phyloP scores from a whole-genome alignment of 148 eudicot species.

The Nepenthes mirabilis region DNA sequence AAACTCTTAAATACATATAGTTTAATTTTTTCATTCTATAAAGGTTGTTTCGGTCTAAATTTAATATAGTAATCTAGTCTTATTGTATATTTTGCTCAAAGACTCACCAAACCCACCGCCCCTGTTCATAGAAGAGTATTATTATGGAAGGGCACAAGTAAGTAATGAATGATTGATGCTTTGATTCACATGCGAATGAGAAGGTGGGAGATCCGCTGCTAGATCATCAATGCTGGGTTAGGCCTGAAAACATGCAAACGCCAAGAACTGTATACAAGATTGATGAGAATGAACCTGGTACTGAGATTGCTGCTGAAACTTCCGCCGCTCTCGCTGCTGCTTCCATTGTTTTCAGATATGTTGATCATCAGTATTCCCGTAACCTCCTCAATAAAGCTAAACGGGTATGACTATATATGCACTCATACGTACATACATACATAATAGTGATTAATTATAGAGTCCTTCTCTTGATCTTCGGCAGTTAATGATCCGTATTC shows the following conservation, averaged over 20 bases:
- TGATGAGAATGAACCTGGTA: slow-evolving; percentile 46
- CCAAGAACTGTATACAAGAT: slow-evolving; percentile 46
- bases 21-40: no score
- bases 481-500: neutral
- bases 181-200: neutral
- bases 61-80: no score
- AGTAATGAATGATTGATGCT: neutral
- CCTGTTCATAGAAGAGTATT: neutral
- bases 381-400: slow-evolving; percentile 49
- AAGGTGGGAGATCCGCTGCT: slow-evolving; percentile 58
- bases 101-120: no score
- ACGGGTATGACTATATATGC: slow-evolving; percentile 17
- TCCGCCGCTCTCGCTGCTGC: slow-evolving; percentile 77
- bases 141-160: neutral
- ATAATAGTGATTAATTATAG: no score
- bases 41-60: no score
- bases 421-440: neutral
- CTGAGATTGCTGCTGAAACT: slow-evolving; percentile 95
- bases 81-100: no score
- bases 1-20: no score
- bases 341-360: slow-evolving; percentile 42
- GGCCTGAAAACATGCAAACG: slow-evolving; percentile 74
- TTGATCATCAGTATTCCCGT: slow-evolving; percentile 36
- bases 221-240: slow-evolving; percentile 74
- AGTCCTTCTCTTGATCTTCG: no score